Evolutionary conservation across 768 basidiomycete species (phyloP).

Genomic region (Asterophora parasitica): DNA sequence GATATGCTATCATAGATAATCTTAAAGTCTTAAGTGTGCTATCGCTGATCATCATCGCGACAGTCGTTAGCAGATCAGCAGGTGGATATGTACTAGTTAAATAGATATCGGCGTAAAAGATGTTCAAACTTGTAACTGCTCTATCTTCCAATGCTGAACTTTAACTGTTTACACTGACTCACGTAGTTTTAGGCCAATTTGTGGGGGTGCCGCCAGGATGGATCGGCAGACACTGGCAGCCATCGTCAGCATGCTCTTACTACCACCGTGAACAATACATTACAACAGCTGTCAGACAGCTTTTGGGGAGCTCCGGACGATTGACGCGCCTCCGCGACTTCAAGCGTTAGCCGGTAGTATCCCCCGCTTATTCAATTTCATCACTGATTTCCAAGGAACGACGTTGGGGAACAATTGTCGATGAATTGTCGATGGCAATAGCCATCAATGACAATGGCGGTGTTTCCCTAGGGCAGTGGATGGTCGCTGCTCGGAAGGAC

Average conservation of each 20-base stretch:
- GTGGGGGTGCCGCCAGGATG: no score
- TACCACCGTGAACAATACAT: background rate
- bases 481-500: background rate
- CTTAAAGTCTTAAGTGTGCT: background rate
- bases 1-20: background rate
- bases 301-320: background rate
- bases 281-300: background rate
- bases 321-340: background rate
- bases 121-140: background rate
- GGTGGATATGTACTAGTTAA: background rate
- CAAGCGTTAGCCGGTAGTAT: background rate
- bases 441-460: background rate
- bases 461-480: background rate
- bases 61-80: background rate
- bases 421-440: no score
- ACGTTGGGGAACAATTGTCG: background rate
- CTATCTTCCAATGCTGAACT: background rate
- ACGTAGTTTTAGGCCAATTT: background rate
- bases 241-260: no score
- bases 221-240: no score
- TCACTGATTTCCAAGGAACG: background rate
- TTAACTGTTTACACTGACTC: no score
- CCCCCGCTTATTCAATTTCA: constrained; percentile 4
- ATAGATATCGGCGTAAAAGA: no score
- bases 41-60: constrained; percentile 5